Conservation (phyloP, 2,329 filamentous ascomycete genomes). For the Aspergillus sergii region DNA sequence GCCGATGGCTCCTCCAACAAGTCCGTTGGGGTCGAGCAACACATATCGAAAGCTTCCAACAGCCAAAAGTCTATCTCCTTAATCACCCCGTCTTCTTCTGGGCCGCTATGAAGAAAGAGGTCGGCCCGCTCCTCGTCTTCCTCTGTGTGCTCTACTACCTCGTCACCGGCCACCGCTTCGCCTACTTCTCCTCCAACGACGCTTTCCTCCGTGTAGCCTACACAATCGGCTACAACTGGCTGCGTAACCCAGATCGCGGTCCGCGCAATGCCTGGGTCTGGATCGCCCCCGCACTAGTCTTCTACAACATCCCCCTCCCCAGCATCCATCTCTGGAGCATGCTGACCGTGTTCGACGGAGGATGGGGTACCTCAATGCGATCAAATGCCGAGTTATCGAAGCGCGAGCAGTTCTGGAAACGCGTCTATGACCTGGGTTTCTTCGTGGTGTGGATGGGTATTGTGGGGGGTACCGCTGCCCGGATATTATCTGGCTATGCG, state of each 20-base stretch:
- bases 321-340: constrained; percentile 41
- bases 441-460: constrained; percentile 35
- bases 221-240: constrained; percentile 33
- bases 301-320: constrained; percentile 39
- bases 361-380: constrained; percentile 41
- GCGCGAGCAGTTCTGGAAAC: constrained; percentile 25
- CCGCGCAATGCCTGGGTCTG: constrained; percentile 20
- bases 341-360: constrained; percentile 35
- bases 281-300: constrained; percentile 31
- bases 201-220: constrained; percentile 29
- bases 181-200: constrained; percentile 32
- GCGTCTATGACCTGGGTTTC: constrained; percentile 31
- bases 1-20: constrained; percentile 41
- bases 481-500: constrained; percentile 17
- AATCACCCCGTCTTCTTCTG: constrained; percentile 39
- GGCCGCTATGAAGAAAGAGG: constrained; percentile 34
- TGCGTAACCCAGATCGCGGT: constrained; percentile 30
- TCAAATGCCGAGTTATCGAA: constrained; percentile 30
- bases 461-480: constrained; percentile 25
- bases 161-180: constrained; percentile 28
- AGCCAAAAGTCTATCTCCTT: constrained; percentile 37
- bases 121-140: constrained; percentile 32
- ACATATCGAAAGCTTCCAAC: constrained; percentile 41
- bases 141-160: constrained; percentile 34
- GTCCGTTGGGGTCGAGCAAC: constrained; percentile 40